Evolutionary conservation across 805 yeast species (phyloP).

Genomic region (Monosporozyma yasuniensis): DNA sequence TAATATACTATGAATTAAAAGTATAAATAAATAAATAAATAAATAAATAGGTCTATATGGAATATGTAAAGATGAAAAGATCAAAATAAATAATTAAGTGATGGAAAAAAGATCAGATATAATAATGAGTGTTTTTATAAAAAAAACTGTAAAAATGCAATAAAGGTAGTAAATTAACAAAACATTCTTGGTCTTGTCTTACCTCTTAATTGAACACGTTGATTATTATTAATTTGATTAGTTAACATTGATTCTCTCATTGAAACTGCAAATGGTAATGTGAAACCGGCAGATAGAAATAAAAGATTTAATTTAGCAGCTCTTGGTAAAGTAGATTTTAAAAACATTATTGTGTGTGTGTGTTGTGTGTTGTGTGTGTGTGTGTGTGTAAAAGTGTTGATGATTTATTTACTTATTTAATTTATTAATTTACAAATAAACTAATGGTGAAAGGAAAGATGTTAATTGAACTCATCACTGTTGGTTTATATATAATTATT

Average conservation of each 20-base stretch:
- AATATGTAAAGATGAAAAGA: neutral
- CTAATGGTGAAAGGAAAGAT: no score
- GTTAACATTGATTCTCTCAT: slow-evolving; percentile 1
- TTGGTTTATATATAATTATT: neutral
- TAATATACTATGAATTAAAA: neutral
- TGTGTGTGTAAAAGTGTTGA: neutral
- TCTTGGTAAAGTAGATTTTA: neutral
- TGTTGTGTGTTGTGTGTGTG: no score
- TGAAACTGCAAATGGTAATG: slow-evolving; percentile 4
- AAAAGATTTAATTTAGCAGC: slow-evolving; percentile 1
- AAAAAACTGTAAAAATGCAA: no score
- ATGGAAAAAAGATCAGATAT: neutral
- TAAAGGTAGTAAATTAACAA: neutral
- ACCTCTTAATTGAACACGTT: neutral
- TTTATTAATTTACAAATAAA: no score
- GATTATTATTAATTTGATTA: neutral
- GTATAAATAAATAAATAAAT: neutral
- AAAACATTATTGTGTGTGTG: neutral
- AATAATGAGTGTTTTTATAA: neutral
- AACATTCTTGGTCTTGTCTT: slow-evolving; percentile 5
- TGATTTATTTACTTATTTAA: no score
- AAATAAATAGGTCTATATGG: neutral
- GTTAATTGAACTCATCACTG: neutral
- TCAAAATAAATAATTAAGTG: neutral
- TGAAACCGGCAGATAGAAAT: slow-evolving; percentile 1